A percentile compares a stretch with the other conserved stretches of the same genome.
phyloP scores from a whole-genome alignment of 345 rosid species.

The Brassica nigra region DNA sequence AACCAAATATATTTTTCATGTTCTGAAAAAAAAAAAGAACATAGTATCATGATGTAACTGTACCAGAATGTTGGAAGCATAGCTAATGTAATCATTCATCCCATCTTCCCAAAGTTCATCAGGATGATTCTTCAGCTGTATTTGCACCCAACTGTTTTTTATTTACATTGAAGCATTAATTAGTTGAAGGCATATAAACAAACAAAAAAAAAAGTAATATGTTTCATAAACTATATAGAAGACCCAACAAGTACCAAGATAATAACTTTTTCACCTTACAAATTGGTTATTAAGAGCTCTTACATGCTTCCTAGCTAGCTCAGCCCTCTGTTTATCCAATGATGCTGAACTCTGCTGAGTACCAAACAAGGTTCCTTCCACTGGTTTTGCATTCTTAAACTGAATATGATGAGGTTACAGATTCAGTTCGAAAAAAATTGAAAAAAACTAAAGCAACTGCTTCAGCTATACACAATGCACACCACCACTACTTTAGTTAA shows the following conservation, averaged over 20 bases:
- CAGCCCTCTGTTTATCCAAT: constrained; percentile 64
- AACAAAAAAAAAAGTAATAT: background rate
- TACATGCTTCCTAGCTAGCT: constrained; percentile 78
- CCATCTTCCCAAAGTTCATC: constrained; percentile 99
- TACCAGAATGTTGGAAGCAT: constrained; percentile 79
- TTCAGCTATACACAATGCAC: background rate
- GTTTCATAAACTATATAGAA: background rate
- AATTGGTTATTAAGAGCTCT: constrained; percentile 92
- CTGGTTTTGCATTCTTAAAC: constrained; percentile 67
- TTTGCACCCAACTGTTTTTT: constrained; percentile 86
- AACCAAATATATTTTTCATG: background rate
- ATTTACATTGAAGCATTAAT: constrained; percentile 39
- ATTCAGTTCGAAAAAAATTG: background rate
- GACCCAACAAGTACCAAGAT: background rate
- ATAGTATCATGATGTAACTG: background rate
- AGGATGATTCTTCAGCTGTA: constrained; percentile 85
- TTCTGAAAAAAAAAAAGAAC: background rate
- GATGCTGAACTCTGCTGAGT: constrained; percentile 45
- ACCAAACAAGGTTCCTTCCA: constrained; percentile 62
- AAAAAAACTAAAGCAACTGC: background rate
- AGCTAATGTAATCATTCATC: constrained; percentile 68
- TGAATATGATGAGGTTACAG: constrained; percentile 22
- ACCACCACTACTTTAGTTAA: background rate
- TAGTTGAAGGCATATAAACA: background rate
- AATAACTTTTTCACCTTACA: constrained; percentile 61